Conservation (phyloP, 495 filamentous ascomycete genomes). For the Penicillium taxi region DNA sequence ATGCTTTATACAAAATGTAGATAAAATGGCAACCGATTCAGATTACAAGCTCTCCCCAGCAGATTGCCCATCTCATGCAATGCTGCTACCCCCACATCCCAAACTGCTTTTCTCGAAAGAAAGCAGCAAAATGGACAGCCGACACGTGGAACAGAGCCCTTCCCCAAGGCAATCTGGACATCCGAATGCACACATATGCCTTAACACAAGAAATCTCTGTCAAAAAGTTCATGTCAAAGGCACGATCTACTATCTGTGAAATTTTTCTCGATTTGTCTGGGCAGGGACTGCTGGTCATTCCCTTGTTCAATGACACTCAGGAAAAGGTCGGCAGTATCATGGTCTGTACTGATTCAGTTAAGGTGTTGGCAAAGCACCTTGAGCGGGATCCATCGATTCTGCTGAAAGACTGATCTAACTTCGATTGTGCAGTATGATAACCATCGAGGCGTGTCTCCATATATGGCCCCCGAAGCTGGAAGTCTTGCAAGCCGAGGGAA, state of each 20-base stretch:
- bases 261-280: conserved; percentile 68
- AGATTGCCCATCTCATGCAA: conserved; percentile 58
- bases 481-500: conserved; percentile 31
- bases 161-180: conserved; percentile 57
- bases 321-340: conserved; percentile 59
- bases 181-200: conserved; percentile 60
- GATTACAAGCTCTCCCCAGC: conserved; percentile 45
- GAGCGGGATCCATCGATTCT: no score
- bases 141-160: conserved; percentile 61
- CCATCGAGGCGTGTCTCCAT: conserved; percentile 60
- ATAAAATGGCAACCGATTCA: no score
- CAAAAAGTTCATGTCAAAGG: conserved; percentile 55
- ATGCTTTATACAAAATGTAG: no score
- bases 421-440: conserved; percentile 42
- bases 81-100: conserved; percentile 57
- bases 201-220: conserved; percentile 45
- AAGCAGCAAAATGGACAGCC: conserved; percentile 48
- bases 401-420: background rate
- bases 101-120: conserved; percentile 53
- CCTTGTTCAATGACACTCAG: conserved; percentile 58
- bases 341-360: conserved; percentile 53
- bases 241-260: conserved; percentile 62
- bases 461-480: conserved; percentile 51
- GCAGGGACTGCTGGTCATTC: conserved; percentile 63
- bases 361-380: conserved; percentile 45